A percentile compares a stretch with the other conserved stretches of the same genome.
phyloP scores from a whole-genome alignment of 2,329 filamentous ascomycete species.

The Beauveria scarabaeidicola region DNA sequence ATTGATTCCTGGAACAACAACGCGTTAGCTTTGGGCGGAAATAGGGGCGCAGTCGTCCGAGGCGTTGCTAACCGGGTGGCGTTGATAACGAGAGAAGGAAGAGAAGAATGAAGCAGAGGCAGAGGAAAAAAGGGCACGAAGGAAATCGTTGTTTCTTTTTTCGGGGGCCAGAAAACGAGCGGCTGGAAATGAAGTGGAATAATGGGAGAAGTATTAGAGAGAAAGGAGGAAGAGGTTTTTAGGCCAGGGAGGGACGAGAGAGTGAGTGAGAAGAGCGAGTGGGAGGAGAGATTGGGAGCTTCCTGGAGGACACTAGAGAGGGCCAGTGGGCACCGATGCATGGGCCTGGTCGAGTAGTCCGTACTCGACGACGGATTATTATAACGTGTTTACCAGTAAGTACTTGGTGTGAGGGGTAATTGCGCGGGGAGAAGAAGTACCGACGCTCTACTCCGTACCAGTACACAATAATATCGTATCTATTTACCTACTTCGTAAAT shows the following conservation, averaged over 20 bases:
- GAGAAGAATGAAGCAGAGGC: not conserved
- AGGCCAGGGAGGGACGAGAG: not conserved
- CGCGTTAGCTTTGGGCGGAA: conserved; percentile 1
- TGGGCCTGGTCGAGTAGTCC: no score
- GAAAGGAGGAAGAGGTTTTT: conserved; percentile 10
- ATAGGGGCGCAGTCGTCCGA: not conserved
- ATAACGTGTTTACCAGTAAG: not conserved
- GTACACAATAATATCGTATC: no score
- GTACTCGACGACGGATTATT: no score
- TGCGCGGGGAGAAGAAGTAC: no score
- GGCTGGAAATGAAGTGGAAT: conserved; percentile 11
- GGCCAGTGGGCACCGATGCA: no score
- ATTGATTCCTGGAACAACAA: not conserved
- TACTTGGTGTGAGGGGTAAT: not conserved
- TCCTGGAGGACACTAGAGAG: no score
- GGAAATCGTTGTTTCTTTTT: not conserved
- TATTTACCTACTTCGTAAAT: no score
- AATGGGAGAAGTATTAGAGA: not conserved
- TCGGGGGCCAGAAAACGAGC: conserved; percentile 10
- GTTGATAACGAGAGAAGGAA: conserved; percentile 3
- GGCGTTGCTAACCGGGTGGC: not conserved
- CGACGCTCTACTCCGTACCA: no score
- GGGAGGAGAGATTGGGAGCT: conserved; percentile 1
- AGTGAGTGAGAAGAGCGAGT: not conserved
- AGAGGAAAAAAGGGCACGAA: not conserved